Evolutionary conservation across 208 protist genomes (phyloP).

Genomic region (Leishmania lainsoni): DNA sequence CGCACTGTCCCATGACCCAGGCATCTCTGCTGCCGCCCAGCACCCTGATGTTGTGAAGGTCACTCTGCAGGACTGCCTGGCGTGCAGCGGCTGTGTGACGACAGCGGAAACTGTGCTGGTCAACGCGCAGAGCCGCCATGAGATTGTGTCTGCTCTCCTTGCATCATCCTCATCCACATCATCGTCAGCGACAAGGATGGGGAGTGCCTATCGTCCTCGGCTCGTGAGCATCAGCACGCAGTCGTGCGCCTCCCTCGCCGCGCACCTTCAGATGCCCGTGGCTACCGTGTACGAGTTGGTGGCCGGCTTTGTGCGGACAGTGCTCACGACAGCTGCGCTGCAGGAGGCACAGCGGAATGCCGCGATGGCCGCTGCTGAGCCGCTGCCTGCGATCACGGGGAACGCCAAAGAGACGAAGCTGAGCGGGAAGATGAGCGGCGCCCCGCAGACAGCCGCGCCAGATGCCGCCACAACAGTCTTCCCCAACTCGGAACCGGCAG

Average conservation of each 20-base stretch:
- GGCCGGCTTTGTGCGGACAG: constrained; percentile 68
- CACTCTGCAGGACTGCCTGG: constrained; percentile 86
- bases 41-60: constrained; percentile 68
- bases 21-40: not conserved
- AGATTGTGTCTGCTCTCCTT: constrained; percentile 37
- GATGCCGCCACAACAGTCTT: not conserved
- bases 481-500: not conserved
- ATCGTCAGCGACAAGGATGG: not conserved
- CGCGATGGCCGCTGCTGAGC: not conserved
- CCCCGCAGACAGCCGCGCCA: not conserved
- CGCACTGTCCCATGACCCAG: not conserved
- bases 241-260: constrained; percentile 90
- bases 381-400: not conserved
- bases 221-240: constrained; percentile 95
- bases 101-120: constrained; percentile 97
- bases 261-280: constrained; percentile 57
- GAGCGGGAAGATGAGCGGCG: not conserved
- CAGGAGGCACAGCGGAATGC: not conserved
- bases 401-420: constrained; percentile 2
- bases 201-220: constrained; percentile 30
- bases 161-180: not conserved
- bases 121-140: constrained; percentile 58
- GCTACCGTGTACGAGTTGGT: constrained; percentile 56
- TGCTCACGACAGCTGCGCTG: constrained; percentile 4
- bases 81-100: constrained; percentile 97